These are phyloP conservation scores for Saccharomycopsis microspora DNA, from an alignment of 805 yeast species.

Conservation along the genomic window DNA sequence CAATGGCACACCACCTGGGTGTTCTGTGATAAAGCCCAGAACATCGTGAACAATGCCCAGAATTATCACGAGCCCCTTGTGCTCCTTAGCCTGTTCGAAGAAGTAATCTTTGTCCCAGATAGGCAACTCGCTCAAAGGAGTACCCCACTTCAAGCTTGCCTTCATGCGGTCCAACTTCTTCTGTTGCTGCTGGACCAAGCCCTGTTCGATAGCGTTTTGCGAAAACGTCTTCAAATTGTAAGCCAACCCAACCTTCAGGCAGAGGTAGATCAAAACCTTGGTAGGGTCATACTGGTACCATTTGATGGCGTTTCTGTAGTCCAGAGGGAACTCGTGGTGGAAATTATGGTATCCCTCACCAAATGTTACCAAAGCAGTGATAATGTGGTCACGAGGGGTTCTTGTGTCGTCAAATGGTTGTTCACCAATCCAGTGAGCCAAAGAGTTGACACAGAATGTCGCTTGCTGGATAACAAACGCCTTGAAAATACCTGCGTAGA, in stretches of 20 bases:
- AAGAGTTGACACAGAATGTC: slow-evolving; percentile 75
- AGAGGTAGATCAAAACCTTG: slow-evolving; percentile 44
- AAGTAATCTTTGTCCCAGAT: slow-evolving; percentile 63
- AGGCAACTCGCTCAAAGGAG: slow-evolving; percentile 52
- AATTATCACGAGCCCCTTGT: slow-evolving; percentile 52
- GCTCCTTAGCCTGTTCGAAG: slow-evolving; percentile 34
- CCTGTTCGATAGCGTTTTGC: slow-evolving; percentile 74
- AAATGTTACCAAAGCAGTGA: slow-evolving; percentile 73
- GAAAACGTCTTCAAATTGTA: slow-evolving; percentile 67
- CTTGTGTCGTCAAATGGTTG: slow-evolving; percentile 84
- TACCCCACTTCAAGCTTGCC: slow-evolving; percentile 63
- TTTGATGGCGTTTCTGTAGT: slow-evolving; percentile 76
- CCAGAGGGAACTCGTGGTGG: slow-evolving; percentile 86
- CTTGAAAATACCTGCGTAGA: slow-evolving; percentile 66
- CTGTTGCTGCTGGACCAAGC: slow-evolving; percentile 72
- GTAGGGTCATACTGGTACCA: slow-evolving; percentile 89
- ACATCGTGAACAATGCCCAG: slow-evolving; percentile 77
- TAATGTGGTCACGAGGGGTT: slow-evolving; percentile 75
- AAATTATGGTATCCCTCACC: slow-evolving; percentile 89
- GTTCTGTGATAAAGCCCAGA: slow-evolving; percentile 54
- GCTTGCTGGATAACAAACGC: slow-evolving; percentile 70
- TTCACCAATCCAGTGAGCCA: slow-evolving; percentile 78
- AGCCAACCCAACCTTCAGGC: slow-evolving; percentile 58
- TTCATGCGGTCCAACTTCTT: slow-evolving; percentile 62
- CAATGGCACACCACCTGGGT: slow-evolving; percentile 77